Base-by-base conservation (phyloP, 257 asterid species). In the Nicotiana obtusifolia region DNA sequence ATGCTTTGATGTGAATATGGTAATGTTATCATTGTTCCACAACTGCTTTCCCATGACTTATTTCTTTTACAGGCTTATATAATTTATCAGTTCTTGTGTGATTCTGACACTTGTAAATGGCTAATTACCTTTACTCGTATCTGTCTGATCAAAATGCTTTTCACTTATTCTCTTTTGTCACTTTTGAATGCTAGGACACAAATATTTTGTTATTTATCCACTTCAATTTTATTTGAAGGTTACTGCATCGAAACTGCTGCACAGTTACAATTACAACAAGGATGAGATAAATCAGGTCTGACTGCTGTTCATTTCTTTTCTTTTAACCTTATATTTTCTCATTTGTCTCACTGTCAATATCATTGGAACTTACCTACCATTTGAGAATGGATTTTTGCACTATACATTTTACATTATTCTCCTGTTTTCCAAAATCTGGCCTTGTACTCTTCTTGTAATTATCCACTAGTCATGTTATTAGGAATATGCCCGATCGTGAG, bases 271-370 rank as follows among this genome's bases (percentile, higher is more conserved):
- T 76, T 91, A 90, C 81, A 94, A 92, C 92, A 92, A 92, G 89
- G 98, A 94, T 83, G 99, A 96, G 87, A 93, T 96, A 84, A 94
- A 96, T 82, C 98, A 93, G 99, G 97, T 96, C 26, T 8, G 8
- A 49, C 24, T 73, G 59, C 62, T 47, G 28, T 73, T 24, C 6
- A 5, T 4, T 47, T 73, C 47, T 22, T 7, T 44, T 73, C 2
- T 24, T 8, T 24, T 24, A 7, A 14, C 62, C 41, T 73, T 73
- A 73, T 22, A 0, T 13, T 47, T 71, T 71, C 56, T 71, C 35
- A 20, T 20, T 47, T 14, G 14, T 71, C 37, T 37, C 56, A 20
- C 77, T 71, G 35, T 22, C 60, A 6, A 7, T 7, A 13, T 62
- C 68, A 62, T 62, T 62, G 67, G 35, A 62, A 24, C 37, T 62